Conservation (phyloP, 1,284 basidiomycete species). For the Pseudozyma hubeiensis region DNA sequence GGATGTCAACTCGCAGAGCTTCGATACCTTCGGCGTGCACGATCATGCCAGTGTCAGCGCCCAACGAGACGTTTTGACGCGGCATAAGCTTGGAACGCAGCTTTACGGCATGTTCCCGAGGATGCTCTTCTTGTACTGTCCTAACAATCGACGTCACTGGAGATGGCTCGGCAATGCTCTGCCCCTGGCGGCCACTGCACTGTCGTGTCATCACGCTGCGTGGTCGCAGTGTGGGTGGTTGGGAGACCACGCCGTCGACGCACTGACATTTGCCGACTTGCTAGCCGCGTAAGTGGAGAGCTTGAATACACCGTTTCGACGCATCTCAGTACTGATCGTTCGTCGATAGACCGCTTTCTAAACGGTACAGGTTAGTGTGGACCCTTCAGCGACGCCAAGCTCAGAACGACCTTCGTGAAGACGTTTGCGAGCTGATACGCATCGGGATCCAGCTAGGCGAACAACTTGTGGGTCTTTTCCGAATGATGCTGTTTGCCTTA, state of each 20-base stretch:
- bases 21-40: not conserved
- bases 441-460: constrained; percentile 22
- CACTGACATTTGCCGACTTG: constrained; percentile 20
- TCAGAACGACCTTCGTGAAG: constrained; percentile 3
- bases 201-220: constrained; percentile 18
- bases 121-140: constrained; percentile 19
- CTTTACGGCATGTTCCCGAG: constrained; percentile 39
- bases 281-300: constrained; percentile 26
- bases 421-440: constrained; percentile 4
- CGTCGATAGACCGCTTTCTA: no score
- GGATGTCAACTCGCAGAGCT: constrained; percentile 8
- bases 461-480: constrained; percentile 13
- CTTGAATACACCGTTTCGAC: no score
- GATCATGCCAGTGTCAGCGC: not conserved
- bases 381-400: constrained; percentile 7
- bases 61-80: constrained; percentile 17
- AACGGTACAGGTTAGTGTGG: constrained; percentile 28
- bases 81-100: constrained; percentile 28
- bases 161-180: constrained; percentile 26
- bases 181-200: constrained; percentile 16
- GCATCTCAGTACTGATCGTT: not conserved
- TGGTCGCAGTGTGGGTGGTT: constrained; percentile 27
- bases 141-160: constrained; percentile 12
- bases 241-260: constrained; percentile 32
- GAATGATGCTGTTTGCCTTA: no score